Evolutionary conservation across 257 asterid genomes (phyloP).

Genomic region (Scutellaria galericulata): DNA sequence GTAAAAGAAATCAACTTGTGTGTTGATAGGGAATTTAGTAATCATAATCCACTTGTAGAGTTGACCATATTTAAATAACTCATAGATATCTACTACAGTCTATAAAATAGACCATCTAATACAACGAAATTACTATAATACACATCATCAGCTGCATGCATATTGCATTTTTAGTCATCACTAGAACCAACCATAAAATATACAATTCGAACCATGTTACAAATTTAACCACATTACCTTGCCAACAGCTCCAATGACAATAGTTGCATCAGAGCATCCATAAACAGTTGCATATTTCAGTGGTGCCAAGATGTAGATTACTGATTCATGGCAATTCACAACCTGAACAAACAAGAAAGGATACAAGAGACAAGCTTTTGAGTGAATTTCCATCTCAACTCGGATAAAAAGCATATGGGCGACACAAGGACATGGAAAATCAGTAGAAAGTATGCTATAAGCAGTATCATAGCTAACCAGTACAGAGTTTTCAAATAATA

Average conservation of each 20-base stretch:
- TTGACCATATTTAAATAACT: background rate
- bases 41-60: background rate
- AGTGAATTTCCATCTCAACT: slow-evolving; percentile 14
- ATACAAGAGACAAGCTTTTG: slow-evolving; percentile 31
- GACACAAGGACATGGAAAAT: background rate
- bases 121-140: slow-evolving; percentile 9
- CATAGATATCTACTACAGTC: slow-evolving; percentile 10
- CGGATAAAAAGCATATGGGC: slow-evolving; percentile 20
- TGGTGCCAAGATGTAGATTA: slow-evolving; percentile 89
- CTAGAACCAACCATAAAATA: slow-evolving; percentile 21
- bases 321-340: slow-evolving; percentile 95
- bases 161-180: background rate
- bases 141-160: slow-evolving; percentile 16
- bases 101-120: slow-evolving; percentile 7
- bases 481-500: slow-evolving; percentile 13
- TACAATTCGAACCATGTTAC: slow-evolving; percentile 21
- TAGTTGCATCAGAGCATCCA: slow-evolving; percentile 99
- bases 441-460: slow-evolving; percentile 20
- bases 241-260: slow-evolving; percentile 96
- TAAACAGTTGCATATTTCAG: slow-evolving; percentile 81
- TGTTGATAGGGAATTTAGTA: background rate
- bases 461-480: background rate
- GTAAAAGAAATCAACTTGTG: slow-evolving; percentile 22
- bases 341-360: slow-evolving; percentile 56
- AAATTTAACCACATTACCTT: slow-evolving; percentile 58